phyloP scores from a whole-genome alignment of 2,329 filamentous ascomycete species.

The Dactylellina drechsleri region DNA sequence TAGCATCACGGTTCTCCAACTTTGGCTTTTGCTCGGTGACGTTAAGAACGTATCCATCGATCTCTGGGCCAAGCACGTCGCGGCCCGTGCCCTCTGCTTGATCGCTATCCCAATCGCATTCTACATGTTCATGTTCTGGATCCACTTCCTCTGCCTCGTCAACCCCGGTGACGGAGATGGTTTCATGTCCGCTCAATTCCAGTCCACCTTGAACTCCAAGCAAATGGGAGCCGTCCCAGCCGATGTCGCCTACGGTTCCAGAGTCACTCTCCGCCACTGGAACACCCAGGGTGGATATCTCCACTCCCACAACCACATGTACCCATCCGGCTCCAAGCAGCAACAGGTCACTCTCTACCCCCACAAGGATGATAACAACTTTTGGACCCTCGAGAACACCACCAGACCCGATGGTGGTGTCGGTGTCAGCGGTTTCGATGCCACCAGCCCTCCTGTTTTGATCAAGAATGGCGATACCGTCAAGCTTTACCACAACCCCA shows the following conservation, averaged over 20 bases:
- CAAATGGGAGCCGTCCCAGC: conserved; percentile 94
- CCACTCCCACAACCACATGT: conserved; percentile 97
- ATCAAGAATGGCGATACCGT: conserved; percentile 83
- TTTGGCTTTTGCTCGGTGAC: conserved; percentile 95
- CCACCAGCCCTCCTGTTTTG: conserved; percentile 71
- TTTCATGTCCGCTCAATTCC: conserved; percentile 99
- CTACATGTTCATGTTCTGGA: conserved; percentile 96
- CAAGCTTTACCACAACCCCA: conserved; percentile 83
- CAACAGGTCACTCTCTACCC: conserved; percentile 98
- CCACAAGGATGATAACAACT: conserved; percentile 98
- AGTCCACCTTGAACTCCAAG: conserved; percentile 95
- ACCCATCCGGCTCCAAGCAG: conserved; percentile 95
- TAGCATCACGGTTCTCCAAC: conserved; percentile 84
- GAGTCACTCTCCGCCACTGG: conserved; percentile 86
- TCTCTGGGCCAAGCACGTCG: conserved; percentile 87
- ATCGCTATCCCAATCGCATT: conserved; percentile 88
- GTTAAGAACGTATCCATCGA: conserved; percentile 79
- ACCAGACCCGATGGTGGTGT: conserved; percentile 74
- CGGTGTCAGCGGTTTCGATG: conserved; percentile 57
- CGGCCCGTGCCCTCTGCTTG: conserved; percentile 88
- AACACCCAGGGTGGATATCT: conserved; percentile 98
- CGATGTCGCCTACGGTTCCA: conserved; percentile 88
- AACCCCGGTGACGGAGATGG: conserved; percentile 98
- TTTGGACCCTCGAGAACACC: conserved; percentile 94
- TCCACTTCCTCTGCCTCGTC: conserved; percentile 90